Conservation (phyloP, 2,329 filamentous ascomycete genomes). For the Microcyclospora tardicrescens region DNA sequence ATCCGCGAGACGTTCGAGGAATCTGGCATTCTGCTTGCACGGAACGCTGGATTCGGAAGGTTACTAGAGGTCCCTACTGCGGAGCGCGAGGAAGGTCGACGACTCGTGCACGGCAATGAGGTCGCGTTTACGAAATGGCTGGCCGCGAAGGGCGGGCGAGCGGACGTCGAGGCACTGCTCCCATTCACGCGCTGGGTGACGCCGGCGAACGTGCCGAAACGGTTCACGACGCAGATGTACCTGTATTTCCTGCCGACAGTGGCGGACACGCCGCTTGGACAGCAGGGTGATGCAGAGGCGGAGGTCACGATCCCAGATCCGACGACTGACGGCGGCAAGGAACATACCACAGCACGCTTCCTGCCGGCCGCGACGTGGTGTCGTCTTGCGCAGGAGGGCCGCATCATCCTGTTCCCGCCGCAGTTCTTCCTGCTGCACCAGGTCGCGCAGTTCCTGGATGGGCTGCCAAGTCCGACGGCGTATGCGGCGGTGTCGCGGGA, state of each 20-base stretch:
- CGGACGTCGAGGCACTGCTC: slow-evolving; percentile 56
- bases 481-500: slow-evolving; percentile 18
- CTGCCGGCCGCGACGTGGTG: slow-evolving; percentile 60
- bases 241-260: slow-evolving; percentile 63
- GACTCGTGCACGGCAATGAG: slow-evolving; percentile 53
- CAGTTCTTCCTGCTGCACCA: slow-evolving; percentile 64
- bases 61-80: slow-evolving; percentile 49
- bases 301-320: slow-evolving; percentile 54
- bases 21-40: slow-evolving; percentile 72
- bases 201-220: slow-evolving; percentile 54
- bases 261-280: slow-evolving; percentile 22
- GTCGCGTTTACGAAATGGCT: slow-evolving; percentile 57
- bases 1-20: slow-evolving; percentile 92
- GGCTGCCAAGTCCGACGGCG: slow-evolving; percentile 16
- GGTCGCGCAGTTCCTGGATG: slow-evolving; percentile 20
- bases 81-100: slow-evolving; percentile 53
- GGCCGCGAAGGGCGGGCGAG: slow-evolving; percentile 40
- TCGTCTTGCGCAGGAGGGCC: slow-evolving; percentile 44
- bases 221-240: slow-evolving; percentile 96
- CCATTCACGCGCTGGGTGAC: slow-evolving; percentile 93
- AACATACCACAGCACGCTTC: slow-evolving; percentile 67
- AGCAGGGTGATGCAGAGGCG: slow-evolving; percentile 15
- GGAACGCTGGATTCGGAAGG: slow-evolving; percentile 34
- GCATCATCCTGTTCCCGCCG: slow-evolving; percentile 80
- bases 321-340: slow-evolving; percentile 55